Evolutionary conservation across 148 eudicot genomes (phyloP).

Genomic region (Vaccinium darrowii): DNA sequence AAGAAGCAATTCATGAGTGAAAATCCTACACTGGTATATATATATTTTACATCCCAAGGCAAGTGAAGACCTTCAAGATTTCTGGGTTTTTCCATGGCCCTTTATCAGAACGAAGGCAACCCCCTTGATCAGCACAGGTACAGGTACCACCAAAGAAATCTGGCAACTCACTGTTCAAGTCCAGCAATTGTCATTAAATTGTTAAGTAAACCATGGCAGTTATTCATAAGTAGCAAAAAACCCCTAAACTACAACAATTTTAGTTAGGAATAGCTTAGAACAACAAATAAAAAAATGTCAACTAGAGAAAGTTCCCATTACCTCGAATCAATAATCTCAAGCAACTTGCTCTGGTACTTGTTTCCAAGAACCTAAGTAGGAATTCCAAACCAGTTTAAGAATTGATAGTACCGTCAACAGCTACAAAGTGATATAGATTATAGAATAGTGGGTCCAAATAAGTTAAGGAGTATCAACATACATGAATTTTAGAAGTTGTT

Average conservation of each 20-base stretch:
- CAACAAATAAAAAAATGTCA: conserved; percentile 4
- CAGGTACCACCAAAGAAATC: conserved; percentile 89
- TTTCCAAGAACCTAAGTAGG: conserved; percentile 75
- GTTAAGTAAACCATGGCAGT: not conserved
- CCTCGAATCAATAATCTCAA: conserved; percentile 90
- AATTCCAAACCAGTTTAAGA: conserved; percentile 7
- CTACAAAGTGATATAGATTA: conserved; percentile 5
- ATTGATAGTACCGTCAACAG: not conserved
- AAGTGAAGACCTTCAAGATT: conserved; percentile 61
- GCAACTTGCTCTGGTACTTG: conserved; percentile 86
- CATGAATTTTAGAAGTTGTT: conserved; percentile 93
- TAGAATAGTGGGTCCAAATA: not conserved
- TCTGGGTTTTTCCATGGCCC: conserved; percentile 95
- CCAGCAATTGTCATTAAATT: conserved; percentile 10
- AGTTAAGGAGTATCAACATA: conserved; percentile 27
- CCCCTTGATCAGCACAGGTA: conserved; percentile 79
- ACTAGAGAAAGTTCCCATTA: conserved; percentile 28
- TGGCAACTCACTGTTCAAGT: conserved; percentile 73
- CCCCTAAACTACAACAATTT: not conserved
- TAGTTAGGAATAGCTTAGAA: conserved; percentile 1
- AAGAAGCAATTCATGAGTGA: not conserved
- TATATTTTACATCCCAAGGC: conserved; percentile 6
- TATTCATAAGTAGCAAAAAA: not conserved
- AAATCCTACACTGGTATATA: not conserved
- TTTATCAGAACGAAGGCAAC: conserved; percentile 84